A percentile compares a stretch with the other conserved stretches of the same genome.
phyloP scores from a whole-genome alignment of 2,329 filamentous ascomycete genomes.

The Ambrosiella beaveri region DNA sequence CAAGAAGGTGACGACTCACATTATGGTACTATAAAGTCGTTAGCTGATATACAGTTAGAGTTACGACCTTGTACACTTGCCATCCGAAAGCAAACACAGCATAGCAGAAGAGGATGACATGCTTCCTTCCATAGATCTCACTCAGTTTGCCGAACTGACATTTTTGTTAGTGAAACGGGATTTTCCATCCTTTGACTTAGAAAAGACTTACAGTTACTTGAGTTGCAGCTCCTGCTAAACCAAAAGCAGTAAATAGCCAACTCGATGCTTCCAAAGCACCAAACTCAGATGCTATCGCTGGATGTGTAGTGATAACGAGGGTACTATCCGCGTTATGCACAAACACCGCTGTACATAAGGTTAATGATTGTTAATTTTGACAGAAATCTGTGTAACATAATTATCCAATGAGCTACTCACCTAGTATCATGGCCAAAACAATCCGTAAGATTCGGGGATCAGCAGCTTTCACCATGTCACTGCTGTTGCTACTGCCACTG shows the following conservation, averaged over 20 bases:
- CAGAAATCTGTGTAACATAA: background rate
- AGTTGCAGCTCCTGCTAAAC: slow-evolving; percentile 19
- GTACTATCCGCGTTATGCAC: slow-evolving; percentile 47
- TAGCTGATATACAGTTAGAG: background rate
- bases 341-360: slow-evolving; percentile 26
- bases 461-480: background rate
- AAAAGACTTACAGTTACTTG: slow-evolving; percentile 16
- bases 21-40: slow-evolving; percentile 2
- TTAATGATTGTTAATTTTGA: background rate
- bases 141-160: slow-evolving; percentile 19
- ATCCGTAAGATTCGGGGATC: slow-evolving; percentile 5
- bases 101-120: slow-evolving; percentile 17
- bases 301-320: slow-evolving; percentile 49
- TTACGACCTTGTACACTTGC: slow-evolving; percentile 5
- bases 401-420: slow-evolving; percentile 9
- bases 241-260: slow-evolving; percentile 20
- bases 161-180: background rate
- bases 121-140: slow-evolving; percentile 18
- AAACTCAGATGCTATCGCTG: slow-evolving; percentile 44
- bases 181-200: no score
- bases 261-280: slow-evolving; percentile 36
- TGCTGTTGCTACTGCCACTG: background rate
- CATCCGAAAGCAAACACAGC: slow-evolving; percentile 18
- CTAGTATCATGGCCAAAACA: slow-evolving; percentile 14
- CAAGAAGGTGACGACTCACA: background rate